Conservation (phyloP, 805 yeast genomes). For the Gaillardinia entomophila region DNA sequence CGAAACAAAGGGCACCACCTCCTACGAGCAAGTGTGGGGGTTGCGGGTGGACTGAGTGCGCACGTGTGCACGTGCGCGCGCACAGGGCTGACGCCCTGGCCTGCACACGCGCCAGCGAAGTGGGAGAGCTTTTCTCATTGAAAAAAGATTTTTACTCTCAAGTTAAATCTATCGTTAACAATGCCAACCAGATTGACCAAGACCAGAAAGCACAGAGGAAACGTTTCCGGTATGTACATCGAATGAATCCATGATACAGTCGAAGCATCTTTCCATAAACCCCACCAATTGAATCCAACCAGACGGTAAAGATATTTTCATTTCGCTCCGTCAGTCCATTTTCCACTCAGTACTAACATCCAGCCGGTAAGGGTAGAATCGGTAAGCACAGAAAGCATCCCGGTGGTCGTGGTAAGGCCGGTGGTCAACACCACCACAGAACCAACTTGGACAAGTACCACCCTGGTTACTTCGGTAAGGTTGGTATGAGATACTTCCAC, state of each 20-base stretch:
- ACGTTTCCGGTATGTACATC: conserved; percentile 98
- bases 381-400: conserved; percentile 99
- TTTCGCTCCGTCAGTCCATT: too few species aligned
- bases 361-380: conserved; percentile 99
- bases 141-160: background rate
- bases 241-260: too few species aligned
- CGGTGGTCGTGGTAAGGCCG: conserved; percentile 99
- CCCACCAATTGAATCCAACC: too few species aligned
- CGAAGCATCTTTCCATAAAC: too few species aligned
- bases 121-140: background rate
- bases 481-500: conserved; percentile 99
- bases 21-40: conserved; percentile 68
- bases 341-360: conserved; percentile 24
- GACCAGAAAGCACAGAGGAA: conserved; percentile 99
- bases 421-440: conserved; percentile 99
- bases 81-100: conserved; percentile 8
- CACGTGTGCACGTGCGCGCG: conserved; percentile 7
- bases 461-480: conserved; percentile 99
- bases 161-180: conserved; percentile 21
- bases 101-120: background rate
- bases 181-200: conserved; percentile 99
- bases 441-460: conserved; percentile 99
- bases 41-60: background rate
- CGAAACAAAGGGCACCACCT: conserved; percentile 64
- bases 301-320: too few species aligned